These are phyloP conservation scores for Butyriboletus loyo DNA, from an alignment of 768 basidiomycete genomes.

Conservation along the genomic window DNA sequence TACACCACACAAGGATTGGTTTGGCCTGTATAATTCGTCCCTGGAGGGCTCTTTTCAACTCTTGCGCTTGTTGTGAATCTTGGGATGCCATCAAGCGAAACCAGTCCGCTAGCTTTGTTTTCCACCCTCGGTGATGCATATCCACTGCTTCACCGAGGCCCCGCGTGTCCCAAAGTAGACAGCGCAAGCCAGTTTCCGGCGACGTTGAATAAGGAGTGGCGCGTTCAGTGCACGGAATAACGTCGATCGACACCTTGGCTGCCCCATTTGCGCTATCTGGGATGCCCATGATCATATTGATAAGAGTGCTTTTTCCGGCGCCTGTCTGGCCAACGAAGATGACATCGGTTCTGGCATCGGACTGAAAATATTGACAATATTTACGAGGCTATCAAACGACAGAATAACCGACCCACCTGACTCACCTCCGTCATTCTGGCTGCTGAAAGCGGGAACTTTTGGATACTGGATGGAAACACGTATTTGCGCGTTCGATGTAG, in stretches of 20 bases:
- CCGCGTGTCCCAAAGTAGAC: slow-evolving; percentile 25
- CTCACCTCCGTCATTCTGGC: slow-evolving; percentile 22
- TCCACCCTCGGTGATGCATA: not conserved
- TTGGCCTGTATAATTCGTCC: not conserved
- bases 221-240: slow-evolving; percentile 17
- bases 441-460: not conserved
- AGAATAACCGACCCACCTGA: slow-evolving; percentile 13
- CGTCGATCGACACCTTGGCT: slow-evolving; percentile 19
- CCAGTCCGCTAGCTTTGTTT: slow-evolving; percentile 6
- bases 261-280: not conserved
- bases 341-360: slow-evolving; percentile 10
- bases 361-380: slow-evolving; percentile 5
- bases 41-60: slow-evolving; percentile 15
- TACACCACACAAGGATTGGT: slow-evolving; percentile 27
- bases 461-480: not conserved
- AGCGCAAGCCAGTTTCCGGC: slow-evolving; percentile 5
- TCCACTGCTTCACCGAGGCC: slow-evolving; percentile 24
- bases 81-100: slow-evolving; percentile 7
- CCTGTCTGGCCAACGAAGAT: slow-evolving; percentile 26
- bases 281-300: slow-evolving; percentile 22
- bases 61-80: slow-evolving; percentile 13
- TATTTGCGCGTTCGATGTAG: not conserved
- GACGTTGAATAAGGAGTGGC: slow-evolving; percentile 3
- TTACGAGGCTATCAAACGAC: not conserved
- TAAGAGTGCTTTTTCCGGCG: slow-evolving; percentile 24